These are phyloP conservation scores for Starmerella powellii DNA, from an alignment of 805 yeast genomes.

Conservation along the genomic window DNA sequence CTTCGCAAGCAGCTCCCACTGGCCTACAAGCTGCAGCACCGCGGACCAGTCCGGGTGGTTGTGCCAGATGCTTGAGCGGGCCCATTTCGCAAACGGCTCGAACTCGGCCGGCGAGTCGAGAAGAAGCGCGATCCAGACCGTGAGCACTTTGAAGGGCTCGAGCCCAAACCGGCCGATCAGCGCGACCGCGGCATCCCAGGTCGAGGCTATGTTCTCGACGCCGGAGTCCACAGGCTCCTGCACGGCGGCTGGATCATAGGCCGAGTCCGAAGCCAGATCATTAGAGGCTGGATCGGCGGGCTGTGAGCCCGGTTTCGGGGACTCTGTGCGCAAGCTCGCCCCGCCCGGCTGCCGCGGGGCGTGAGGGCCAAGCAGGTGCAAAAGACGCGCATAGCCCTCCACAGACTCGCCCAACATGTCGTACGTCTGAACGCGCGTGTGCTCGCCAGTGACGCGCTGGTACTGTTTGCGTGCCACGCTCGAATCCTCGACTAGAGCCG, in stretches of 20 bases:
- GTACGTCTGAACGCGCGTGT: slow-evolving; percentile 13
- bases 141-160: slow-evolving; percentile 15
- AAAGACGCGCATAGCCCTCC: slow-evolving; percentile 4
- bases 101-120: background rate
- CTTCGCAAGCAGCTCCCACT: background rate
- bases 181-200: slow-evolving; percentile 2
- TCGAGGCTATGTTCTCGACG: background rate
- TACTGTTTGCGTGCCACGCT: slow-evolving; percentile 9
- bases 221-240: too few relatives aligned
- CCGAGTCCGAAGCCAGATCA: too few relatives aligned
- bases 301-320: too few relatives aligned
- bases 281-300: too few relatives aligned
- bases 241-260: too few relatives aligned
- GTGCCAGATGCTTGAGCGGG: slow-evolving; percentile 2
- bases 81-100: background rate
- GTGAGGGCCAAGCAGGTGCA: background rate
- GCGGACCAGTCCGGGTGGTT: slow-evolving; percentile 8
- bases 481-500: slow-evolving; percentile 4
- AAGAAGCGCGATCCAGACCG: slow-evolving; percentile 1
- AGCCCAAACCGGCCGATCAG: slow-evolving; percentile 9
- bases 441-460: slow-evolving; percentile 11
- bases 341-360: too few relatives aligned
- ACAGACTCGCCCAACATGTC: slow-evolving; percentile 10
- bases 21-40: slow-evolving; percentile 4
- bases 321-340: too few relatives aligned